Conservation (phyloP, 2,329 filamentous ascomycete species). For the Mariannaea sp. region DNA sequence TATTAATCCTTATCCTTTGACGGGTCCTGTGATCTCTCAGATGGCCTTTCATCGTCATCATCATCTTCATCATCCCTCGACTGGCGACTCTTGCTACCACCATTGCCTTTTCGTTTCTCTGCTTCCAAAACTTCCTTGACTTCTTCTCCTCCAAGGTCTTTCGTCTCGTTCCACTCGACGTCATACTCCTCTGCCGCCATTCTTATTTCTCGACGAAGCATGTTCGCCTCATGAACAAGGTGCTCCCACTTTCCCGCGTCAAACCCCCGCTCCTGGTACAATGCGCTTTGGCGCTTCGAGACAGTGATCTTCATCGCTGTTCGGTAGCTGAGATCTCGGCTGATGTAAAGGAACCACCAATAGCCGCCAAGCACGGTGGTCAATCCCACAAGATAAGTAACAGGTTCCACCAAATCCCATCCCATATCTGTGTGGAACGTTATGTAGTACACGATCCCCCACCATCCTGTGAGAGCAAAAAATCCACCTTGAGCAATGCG, state of each 20-base stretch:
- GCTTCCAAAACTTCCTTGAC: conserved; percentile 61
- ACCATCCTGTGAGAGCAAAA: conserved; percentile 74
- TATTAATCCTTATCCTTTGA: conserved; percentile 7
- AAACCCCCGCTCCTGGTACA: conserved; percentile 79
- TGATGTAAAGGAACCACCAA: conserved; percentile 92
- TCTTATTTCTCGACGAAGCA: conserved; percentile 77
- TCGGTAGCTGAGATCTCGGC: conserved; percentile 84
- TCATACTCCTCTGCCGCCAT: conserved; percentile 84
- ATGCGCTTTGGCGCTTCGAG: conserved; percentile 72
- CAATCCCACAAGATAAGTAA: conserved; percentile 88
- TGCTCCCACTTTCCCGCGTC: conserved; percentile 78
- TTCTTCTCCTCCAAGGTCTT: conserved; percentile 74
- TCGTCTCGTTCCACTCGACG: conserved; percentile 82
- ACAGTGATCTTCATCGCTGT: conserved; percentile 88
- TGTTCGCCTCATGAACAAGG: conserved; percentile 79
- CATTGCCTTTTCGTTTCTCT: conserved; percentile 50
- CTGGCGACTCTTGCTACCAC: conserved; percentile 45
- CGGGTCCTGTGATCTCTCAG: neutral
- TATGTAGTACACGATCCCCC: conserved; percentile 77
- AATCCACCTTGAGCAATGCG: conserved; percentile 81
- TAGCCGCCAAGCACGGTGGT: conserved; percentile 88
- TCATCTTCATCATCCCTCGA: conserved; percentile 46
- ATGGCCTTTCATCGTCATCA: conserved; percentile 24
- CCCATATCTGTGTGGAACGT: conserved; percentile 76
- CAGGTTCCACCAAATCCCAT: conserved; percentile 90